Evolutionary conservation across 345 rosid species (phyloP).

Genomic region (Eutrema yunnanense): DNA sequence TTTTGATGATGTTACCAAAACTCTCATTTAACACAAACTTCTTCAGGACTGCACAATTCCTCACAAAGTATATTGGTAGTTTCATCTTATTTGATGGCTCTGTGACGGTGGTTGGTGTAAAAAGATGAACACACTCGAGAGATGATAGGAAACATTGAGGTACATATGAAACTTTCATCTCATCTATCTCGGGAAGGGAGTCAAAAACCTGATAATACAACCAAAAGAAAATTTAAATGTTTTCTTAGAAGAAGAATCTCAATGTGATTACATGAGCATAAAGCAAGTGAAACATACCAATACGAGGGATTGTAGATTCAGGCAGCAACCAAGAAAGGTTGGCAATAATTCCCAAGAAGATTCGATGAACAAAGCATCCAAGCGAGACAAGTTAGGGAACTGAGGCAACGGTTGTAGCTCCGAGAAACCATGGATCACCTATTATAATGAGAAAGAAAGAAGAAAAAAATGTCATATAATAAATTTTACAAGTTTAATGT

Average conservation of each 20-base stretch:
- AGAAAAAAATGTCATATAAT: not conserved
- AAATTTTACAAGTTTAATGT: not conserved
- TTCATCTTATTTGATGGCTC: not conserved
- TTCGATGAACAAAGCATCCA: not conserved
- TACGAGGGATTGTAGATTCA: not conserved
- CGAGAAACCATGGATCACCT: not conserved
- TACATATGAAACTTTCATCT: not conserved
- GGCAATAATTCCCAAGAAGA: not conserved
- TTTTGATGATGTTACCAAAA: not conserved
- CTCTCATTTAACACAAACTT: not conserved
- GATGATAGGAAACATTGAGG: not conserved
- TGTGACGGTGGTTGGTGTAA: not conserved
- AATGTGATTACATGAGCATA: not conserved
- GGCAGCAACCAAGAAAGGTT: not conserved
- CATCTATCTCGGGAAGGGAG: not conserved
- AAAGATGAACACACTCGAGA: not conserved
- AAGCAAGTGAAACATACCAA: not conserved
- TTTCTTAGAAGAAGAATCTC: not conserved
- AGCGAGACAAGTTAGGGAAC: not conserved
- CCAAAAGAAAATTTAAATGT: not conserved
- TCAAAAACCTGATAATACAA: not conserved
- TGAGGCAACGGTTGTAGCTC: not conserved
- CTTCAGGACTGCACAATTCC: not conserved
- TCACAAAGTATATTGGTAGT: not conserved
- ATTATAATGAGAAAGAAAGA: not conserved